A percentile compares a stretch with the other conserved stretches of the same genome.
Conservation (phyloP, 441 rosid genomes). For the Breynia disticha region DNA sequence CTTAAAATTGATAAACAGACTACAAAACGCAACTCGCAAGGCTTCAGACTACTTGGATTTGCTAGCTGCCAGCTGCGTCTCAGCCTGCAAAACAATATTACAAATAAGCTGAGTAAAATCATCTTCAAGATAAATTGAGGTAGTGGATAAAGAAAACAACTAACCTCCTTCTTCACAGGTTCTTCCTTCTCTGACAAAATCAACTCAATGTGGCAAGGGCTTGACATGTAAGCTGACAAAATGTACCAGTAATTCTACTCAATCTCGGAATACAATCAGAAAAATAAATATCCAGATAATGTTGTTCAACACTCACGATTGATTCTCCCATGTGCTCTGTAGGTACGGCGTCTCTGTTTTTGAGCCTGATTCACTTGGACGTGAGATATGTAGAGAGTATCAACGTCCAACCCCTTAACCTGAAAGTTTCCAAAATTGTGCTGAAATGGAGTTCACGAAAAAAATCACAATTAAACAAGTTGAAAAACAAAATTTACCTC, state of each 20-base stretch:
- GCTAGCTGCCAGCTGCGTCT: constrained; percentile 59
- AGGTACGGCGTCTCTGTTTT: no score
- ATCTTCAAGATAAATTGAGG: no score
- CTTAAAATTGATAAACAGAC: no score
- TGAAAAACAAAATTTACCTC: not conserved
- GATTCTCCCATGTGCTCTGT: constrained; percentile 64
- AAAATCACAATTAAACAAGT: not conserved
- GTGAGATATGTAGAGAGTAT: constrained; percentile 71
- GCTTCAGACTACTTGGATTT: constrained; percentile 40
- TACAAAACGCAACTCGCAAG: no score
- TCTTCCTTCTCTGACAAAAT: constrained; percentile 88
- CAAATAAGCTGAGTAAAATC: no score
- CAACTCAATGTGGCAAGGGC: constrained; percentile 93
- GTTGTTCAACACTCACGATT: constrained; percentile 48
- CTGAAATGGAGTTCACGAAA: not conserved
- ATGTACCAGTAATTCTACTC: not conserved
- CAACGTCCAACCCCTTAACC: constrained; percentile 97
- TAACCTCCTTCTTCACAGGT: constrained; percentile 92
- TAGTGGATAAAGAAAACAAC: no score
- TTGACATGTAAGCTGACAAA: constrained; percentile 82
- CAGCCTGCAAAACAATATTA: constrained; percentile 51
- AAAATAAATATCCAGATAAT: no score
- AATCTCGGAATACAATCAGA: no score
- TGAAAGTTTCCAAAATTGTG: constrained; percentile 11
- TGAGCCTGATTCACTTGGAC: constrained; percentile 73